Base-by-base conservation (phyloP, 495 filamentous ascomycete species). In the Lasiosphaeria ovina region DNA sequence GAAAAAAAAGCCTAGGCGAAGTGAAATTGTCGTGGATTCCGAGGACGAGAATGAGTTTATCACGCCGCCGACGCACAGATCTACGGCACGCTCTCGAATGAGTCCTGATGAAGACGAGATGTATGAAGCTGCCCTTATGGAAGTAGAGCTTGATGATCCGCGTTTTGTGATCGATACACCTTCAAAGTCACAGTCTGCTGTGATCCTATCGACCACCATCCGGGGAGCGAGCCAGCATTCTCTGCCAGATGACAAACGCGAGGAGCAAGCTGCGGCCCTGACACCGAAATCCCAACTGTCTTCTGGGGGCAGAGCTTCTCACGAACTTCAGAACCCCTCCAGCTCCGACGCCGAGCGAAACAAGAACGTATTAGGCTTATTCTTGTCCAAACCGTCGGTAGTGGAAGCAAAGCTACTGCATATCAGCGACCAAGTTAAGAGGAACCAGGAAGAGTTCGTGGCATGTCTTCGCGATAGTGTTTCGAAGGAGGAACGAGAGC, bases 1-100 rank as follows among this genome's bases (percentile, higher is more conserved):
- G 32, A 3, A 57, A 9, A 63, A 63, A 38, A 72, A 53, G 35
- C 31, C 59, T 3, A 59, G 55, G 44, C 54, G 53, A 8, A 62
- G 69, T 12, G 66, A 68, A 6, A 54, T 75, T 33, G 76, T 82
- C 32, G 62, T 70, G 62, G 81, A 84, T 60, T 84, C 81, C 1
- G 81, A 83, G 54, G 81, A 84, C 1, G 81, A 83, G 54, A 80
- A 84, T 33, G 80, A 80, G 11, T 62, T 67, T 3, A 45, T 67
- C 24, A 72, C 71, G 17, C 69, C 77, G 8, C 67, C 62, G 31
- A 51, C 57, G 31, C 58, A 66, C 17, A 61, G 64, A 49, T 63
- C 67, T 33, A 58, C 64, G 12, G 17, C 53, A 36, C 35, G 3
- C 4, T 32, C 38, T 35, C 35, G 35, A 11, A 9, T 40, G 17